These are phyloP conservation scores for Lentinula sp. DNA, from an alignment of 768 basidiomycete genomes.

Conservation along the genomic window DNA sequence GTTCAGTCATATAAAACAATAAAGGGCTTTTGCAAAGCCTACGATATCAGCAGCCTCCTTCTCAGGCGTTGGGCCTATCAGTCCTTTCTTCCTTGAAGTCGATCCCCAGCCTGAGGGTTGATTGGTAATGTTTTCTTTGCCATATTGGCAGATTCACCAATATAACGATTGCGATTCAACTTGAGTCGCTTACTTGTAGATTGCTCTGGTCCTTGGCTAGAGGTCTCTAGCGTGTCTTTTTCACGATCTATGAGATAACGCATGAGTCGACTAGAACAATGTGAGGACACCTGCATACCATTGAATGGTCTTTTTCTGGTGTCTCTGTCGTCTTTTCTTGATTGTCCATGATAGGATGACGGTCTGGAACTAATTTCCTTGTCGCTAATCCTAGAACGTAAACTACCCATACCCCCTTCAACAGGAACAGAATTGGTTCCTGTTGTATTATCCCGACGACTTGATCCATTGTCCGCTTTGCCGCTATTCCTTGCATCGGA, in stretches of 20 bases:
- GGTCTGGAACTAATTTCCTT: conserved; percentile 44
- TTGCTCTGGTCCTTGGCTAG: conserved; percentile 14
- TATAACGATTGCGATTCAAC: conserved; percentile 5
- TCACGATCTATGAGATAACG: conserved; percentile 49
- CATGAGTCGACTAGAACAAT: background rate
- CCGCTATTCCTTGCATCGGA: conserved; percentile 31
- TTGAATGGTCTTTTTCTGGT: conserved; percentile 62
- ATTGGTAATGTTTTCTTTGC: conserved; percentile 20
- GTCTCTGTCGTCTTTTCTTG: conserved; percentile 56
- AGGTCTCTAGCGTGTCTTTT: conserved; percentile 39
- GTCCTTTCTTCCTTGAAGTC: conserved; percentile 52
- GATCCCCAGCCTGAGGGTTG: conserved; percentile 56
- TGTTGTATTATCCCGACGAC: conserved; percentile 16
- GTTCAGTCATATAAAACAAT: conserved; percentile 4
- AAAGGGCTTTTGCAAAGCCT: conserved; percentile 6
- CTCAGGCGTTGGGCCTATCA: conserved; percentile 18
- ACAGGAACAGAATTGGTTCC: conserved; percentile 8
- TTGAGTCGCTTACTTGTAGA: conserved; percentile 1
- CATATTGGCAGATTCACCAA: conserved; percentile 2
- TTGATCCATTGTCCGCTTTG: conserved; percentile 31
- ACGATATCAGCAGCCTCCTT: too few species aligned
- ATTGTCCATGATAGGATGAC: conserved; percentile 31
- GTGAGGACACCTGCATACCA: conserved; percentile 37
- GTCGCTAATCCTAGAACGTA: conserved; percentile 57
- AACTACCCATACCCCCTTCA: conserved; percentile 23